A percentile compares a stretch with the other conserved stretches of the same genome.
Evolutionary conservation across 768 basidiomycete genomes (phyloP).

Genomic region (Xerocomus potaroensis): DNA sequence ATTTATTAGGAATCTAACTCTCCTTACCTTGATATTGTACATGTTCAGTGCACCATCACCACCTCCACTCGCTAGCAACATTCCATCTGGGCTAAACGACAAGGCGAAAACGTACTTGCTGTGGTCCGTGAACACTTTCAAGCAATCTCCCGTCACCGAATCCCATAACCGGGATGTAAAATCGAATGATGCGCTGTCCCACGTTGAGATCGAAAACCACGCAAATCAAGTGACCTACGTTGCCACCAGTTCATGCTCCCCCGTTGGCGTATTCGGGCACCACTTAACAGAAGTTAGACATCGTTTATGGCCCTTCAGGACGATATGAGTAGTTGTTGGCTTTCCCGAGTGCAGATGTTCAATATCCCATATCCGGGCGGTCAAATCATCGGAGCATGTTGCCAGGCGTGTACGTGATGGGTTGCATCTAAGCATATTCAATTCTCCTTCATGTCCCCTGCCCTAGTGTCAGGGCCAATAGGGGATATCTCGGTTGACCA

Average conservation of each 20-base stretch:
- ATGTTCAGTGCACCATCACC: conserved; percentile 75
- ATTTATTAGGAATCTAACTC: conserved; percentile 11
- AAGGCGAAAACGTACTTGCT: conserved; percentile 68
- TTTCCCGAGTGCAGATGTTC: conserved; percentile 39
- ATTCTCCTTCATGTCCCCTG: conserved; percentile 72
- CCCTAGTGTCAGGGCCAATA: conserved; percentile 4
- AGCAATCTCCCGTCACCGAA: conserved; percentile 68
- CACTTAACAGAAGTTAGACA: conserved; percentile 65
- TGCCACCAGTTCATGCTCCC: conserved; percentile 58
- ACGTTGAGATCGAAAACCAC: conserved; percentile 3
- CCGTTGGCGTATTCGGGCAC: conserved; percentile 52
- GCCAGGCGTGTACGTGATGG: conserved; percentile 62
- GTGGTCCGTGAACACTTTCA: conserved; percentile 69
- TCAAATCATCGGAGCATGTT: conserved; percentile 79
- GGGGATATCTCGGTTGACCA: not conserved
- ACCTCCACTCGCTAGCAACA: conserved; percentile 69
- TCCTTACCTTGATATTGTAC: conserved; percentile 63
- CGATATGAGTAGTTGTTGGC: conserved; percentile 17
- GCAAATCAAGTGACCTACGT: conserved; percentile 49
- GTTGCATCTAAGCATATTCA: conserved; percentile 75
- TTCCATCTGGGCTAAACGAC: conserved; percentile 70
- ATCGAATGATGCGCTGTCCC: conserved; percentile 71
- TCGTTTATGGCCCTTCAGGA: conserved; percentile 61
- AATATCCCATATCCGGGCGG: conserved; percentile 73
- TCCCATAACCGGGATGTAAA: conserved; percentile 81